Evolutionary conservation across 1,284 basidiomycete species (phyloP).

Genomic region (Sphagnurus paluster): DNA sequence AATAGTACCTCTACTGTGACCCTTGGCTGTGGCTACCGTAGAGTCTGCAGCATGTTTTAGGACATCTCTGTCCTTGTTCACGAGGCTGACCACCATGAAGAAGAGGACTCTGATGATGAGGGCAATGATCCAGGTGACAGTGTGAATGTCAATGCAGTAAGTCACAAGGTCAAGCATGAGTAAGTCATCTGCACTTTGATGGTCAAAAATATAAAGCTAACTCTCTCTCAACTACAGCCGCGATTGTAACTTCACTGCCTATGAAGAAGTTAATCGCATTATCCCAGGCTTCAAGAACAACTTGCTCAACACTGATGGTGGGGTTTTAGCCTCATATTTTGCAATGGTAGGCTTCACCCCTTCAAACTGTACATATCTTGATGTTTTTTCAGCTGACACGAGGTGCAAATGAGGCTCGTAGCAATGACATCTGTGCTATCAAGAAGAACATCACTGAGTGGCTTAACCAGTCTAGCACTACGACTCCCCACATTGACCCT

Average conservation of each 20-base stretch:
- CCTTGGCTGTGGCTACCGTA: neutral
- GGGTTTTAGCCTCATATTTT: neutral
- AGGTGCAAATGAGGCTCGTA: neutral
- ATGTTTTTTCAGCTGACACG: neutral
- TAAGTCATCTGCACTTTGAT: neutral
- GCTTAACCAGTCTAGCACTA: neutral
- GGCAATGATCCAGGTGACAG: neutral
- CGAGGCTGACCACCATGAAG: conserved; percentile 1
- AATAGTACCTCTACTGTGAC: neutral
- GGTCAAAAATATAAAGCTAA: neutral
- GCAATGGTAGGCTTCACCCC: neutral
- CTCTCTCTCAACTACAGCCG: neutral
- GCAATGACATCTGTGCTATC: neutral
- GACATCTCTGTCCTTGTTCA: neutral
- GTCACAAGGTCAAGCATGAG: neutral
- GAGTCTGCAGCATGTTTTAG: neutral
- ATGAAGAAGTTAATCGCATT: neutral
- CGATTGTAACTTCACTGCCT: neutral
- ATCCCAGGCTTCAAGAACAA: neutral
- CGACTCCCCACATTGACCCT: neutral
- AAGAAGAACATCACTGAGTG: neutral
- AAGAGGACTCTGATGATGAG: neutral
- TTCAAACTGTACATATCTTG: neutral
- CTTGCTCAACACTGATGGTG: neutral
- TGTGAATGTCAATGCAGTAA: neutral